phyloP scores from a whole-genome alignment of 2,329 filamentous ascomycete genomes.

The Ophiosphaerella korrae region DNA sequence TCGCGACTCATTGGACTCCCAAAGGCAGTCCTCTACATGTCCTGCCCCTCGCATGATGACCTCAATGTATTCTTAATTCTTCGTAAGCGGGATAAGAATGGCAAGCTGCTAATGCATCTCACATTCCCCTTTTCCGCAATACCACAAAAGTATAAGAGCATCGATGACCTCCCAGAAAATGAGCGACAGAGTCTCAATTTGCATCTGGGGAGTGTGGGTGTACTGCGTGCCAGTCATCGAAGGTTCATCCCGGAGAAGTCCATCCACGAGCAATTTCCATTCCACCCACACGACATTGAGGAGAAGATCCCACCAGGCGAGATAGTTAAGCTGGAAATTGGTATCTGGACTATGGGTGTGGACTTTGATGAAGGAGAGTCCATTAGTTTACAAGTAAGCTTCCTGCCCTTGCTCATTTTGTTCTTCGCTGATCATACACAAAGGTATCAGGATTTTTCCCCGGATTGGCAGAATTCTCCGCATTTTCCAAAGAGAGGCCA shows the following conservation, averaged over 20 bases:
- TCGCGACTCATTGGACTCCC: conserved; percentile 53
- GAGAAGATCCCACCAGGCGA: conserved; percentile 50
- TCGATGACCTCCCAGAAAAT: conserved; percentile 64
- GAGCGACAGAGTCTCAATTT: conserved; percentile 50
- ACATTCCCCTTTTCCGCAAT: conserved; percentile 50
- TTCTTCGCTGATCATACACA: neutral
- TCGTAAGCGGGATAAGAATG: conserved; percentile 51
- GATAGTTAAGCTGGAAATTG: conserved; percentile 55
- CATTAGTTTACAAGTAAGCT: conserved; percentile 20
- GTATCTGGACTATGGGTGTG: conserved; percentile 55
- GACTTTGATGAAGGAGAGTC: conserved; percentile 53
- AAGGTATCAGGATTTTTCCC: conserved; percentile 31
- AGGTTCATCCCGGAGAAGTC: conserved; percentile 30
- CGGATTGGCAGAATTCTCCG: conserved; percentile 46
- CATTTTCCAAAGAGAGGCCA: conserved; percentile 45
- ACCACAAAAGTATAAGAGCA: conserved; percentile 28
- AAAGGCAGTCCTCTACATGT: conserved; percentile 56
- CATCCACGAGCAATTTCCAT: conserved; percentile 33
- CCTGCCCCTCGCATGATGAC: conserved; percentile 50
- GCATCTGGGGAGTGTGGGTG: conserved; percentile 51
- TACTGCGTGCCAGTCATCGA: conserved; percentile 54
- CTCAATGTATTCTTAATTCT: conserved; percentile 53
- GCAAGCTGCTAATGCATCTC: conserved; percentile 50
- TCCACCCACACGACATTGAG: conserved; percentile 49
- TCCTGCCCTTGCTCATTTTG: neutral